phyloP scores from a whole-genome alignment of 1,139 yeast species.

The Pichia sp. region DNA sequence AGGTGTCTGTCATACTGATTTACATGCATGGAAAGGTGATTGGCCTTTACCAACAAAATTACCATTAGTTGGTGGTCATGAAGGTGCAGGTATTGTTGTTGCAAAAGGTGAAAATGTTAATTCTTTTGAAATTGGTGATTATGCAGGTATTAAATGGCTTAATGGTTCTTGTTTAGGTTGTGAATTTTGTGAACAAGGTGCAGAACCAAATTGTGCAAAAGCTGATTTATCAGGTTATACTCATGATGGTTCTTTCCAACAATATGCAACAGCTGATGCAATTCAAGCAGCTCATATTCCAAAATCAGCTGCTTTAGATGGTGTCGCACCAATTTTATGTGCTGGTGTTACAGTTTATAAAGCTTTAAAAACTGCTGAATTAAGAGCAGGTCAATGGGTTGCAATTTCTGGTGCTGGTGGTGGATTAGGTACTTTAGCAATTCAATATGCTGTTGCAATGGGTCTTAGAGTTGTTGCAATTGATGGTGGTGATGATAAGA shows the following conservation, averaged over 20 bases:
- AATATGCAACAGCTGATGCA: constrained; percentile 75
- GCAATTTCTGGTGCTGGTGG: constrained; percentile 78
- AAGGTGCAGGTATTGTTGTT: constrained; percentile 78
- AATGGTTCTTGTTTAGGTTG: constrained; percentile 67
- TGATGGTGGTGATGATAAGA: constrained; percentile 70
- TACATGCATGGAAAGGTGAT: constrained; percentile 77
- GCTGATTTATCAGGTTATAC: constrained; percentile 74
- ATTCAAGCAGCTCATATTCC: constrained; percentile 70
- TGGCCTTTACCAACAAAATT: constrained; percentile 64
- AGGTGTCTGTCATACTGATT: constrained; percentile 75
- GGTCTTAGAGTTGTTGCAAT: constrained; percentile 68
- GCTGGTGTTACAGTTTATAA: constrained; percentile 79
- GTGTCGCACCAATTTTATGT: constrained; percentile 67
- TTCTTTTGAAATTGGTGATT: constrained; percentile 64
- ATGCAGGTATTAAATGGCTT: constrained; percentile 71
- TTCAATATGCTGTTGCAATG: constrained; percentile 71
- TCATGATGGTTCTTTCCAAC: constrained; percentile 76
- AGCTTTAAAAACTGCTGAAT: constrained; percentile 63
- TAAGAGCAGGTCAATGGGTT: constrained; percentile 63
- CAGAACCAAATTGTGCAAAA: constrained; percentile 59
- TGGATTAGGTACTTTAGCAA: constrained; percentile 70
- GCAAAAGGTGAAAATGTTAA: constrained; percentile 59
- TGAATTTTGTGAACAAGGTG: constrained; percentile 58
- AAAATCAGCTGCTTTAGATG: constrained; percentile 56
- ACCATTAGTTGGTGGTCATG: constrained; percentile 77